Percentiles rank a stretch among this genome's conserved stretches.
Evolutionary conservation across 2,329 filamentous ascomycete species (phyloP).

Genomic region (Xylaria sp.): DNA sequence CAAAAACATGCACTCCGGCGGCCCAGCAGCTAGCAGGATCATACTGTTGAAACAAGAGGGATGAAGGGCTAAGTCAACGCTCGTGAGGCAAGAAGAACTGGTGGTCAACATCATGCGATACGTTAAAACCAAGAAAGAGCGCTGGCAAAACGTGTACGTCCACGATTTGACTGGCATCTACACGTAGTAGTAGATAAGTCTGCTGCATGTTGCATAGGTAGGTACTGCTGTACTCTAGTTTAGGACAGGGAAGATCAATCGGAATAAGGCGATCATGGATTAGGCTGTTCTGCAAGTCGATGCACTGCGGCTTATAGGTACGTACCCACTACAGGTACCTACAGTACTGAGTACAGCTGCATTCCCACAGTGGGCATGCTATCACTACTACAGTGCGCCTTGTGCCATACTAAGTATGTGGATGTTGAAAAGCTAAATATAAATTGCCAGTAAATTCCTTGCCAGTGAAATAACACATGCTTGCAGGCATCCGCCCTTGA

Average conservation of each 20-base stretch:
- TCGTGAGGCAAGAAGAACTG: conserved; percentile 7
- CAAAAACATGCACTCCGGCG: conserved; percentile 6
- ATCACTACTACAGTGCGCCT: background rate
- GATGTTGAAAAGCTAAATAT: background rate
- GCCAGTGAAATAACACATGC: background rate
- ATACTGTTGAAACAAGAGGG: conserved; percentile 27
- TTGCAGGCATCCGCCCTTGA: background rate
- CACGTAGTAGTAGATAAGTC: background rate
- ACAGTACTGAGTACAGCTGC: background rate
- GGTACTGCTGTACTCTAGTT: background rate
- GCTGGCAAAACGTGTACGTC: conserved; percentile 10
- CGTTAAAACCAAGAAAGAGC: conserved; percentile 18
- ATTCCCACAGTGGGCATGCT: background rate
- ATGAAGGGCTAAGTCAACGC: conserved; percentile 1
- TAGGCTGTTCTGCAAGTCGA: conserved; percentile 12
- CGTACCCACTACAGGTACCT: background rate
- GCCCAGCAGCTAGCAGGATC: conserved; percentile 30
- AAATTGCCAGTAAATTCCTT: background rate
- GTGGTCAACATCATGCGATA: conserved; percentile 10
- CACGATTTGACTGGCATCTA: conserved; percentile 27
- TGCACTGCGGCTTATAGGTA: conserved; percentile 7
- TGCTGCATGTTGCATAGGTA: too few species aligned
- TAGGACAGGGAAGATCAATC: conserved; percentile 19
- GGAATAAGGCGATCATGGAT: conserved; percentile 19
- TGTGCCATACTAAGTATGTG: too few species aligned